phyloP scores from a whole-genome alignment of 306 rosid genomes.

The Styphnolobium japonicum region DNA sequence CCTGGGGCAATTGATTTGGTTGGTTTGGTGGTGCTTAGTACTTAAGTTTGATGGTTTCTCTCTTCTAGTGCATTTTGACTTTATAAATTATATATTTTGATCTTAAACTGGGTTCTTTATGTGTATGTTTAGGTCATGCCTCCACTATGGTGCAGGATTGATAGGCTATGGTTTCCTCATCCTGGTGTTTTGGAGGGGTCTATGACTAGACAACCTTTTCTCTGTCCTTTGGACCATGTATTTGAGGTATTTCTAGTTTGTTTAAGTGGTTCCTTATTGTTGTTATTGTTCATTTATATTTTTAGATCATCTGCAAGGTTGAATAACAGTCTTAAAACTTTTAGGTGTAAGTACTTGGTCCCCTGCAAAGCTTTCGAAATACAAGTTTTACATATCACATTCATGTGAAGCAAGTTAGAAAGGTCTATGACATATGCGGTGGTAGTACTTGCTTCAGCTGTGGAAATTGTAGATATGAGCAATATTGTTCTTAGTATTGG shows the following conservation, averaged over 20 bases:
- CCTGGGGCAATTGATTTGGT: slow-evolving; percentile 6
- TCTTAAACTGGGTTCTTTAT: slow-evolving; percentile 22
- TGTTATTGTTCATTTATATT: background rate
- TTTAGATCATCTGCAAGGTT: background rate
- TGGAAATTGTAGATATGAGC: background rate
- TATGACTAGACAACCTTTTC: slow-evolving; percentile 88
- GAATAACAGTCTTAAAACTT: background rate
- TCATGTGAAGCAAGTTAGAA: background rate
- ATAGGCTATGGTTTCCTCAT: slow-evolving; percentile 97
- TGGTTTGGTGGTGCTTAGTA: background rate
- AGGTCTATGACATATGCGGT: background rate
- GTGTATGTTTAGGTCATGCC: slow-evolving; percentile 81
- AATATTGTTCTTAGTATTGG: background rate
- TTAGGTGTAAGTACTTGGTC: background rate
- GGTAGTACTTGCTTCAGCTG: background rate
- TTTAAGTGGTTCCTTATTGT: background rate
- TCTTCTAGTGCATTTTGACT: slow-evolving; percentile 22
- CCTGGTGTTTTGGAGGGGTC: slow-evolving; percentile 92
- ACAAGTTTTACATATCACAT: background rate
- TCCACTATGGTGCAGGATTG: slow-evolving; percentile 96
- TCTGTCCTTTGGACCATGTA: slow-evolving; percentile 95
- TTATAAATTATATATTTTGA: slow-evolving; percentile 23
- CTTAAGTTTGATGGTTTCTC: background rate
- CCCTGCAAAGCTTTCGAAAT: background rate
- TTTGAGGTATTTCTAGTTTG: slow-evolving; percentile 74